phyloP scores from a whole-genome alignment of 352 stramenopile species.

The Phytophthora tentaculata region DNA sequence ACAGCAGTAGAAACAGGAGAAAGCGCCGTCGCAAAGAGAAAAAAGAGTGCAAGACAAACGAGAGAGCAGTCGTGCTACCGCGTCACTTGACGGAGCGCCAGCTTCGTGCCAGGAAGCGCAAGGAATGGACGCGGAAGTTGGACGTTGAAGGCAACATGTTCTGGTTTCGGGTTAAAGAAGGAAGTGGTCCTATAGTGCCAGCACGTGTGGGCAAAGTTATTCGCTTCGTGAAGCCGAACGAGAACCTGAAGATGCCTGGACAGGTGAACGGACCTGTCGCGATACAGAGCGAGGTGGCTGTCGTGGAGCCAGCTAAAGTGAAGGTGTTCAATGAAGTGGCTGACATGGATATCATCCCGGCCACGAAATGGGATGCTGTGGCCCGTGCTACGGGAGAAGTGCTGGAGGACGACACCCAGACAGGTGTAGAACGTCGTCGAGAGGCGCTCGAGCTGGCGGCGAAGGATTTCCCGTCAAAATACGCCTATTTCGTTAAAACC shows the following conservation, averaged over 20 bases:
- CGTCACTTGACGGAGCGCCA: constrained; percentile 41
- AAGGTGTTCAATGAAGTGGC: constrained; percentile 45
- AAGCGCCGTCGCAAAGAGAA: constrained; percentile 21
- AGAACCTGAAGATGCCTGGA: constrained; percentile 38
- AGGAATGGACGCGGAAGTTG: constrained; percentile 63
- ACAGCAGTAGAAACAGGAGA: constrained; percentile 19
- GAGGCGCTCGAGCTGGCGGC: constrained; percentile 36
- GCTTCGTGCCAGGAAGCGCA: constrained; percentile 48
- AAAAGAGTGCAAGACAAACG: constrained; percentile 8
- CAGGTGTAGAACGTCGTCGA: constrained; percentile 38
- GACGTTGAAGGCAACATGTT: constrained; percentile 64
- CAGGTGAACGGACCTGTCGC: constrained; percentile 23
- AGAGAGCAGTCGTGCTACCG: not conserved
- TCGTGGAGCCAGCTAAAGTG: constrained; percentile 35
- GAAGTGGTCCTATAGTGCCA: constrained; percentile 11
- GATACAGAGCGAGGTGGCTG: constrained; percentile 37
- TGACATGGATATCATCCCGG: constrained; percentile 46
- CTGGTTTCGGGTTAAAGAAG: constrained; percentile 52
- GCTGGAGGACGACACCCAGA: constrained; percentile 34
- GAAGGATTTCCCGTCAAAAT: constrained; percentile 60
- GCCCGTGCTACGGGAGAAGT: constrained; percentile 38
- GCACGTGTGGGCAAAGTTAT: constrained; percentile 40
- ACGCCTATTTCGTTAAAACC: constrained; percentile 53
- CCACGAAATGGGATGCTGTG: constrained; percentile 43
- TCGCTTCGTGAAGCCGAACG: constrained; percentile 34